phyloP scores from a whole-genome alignment of 345 rosid species.

The Sapria himalayana region DNA sequence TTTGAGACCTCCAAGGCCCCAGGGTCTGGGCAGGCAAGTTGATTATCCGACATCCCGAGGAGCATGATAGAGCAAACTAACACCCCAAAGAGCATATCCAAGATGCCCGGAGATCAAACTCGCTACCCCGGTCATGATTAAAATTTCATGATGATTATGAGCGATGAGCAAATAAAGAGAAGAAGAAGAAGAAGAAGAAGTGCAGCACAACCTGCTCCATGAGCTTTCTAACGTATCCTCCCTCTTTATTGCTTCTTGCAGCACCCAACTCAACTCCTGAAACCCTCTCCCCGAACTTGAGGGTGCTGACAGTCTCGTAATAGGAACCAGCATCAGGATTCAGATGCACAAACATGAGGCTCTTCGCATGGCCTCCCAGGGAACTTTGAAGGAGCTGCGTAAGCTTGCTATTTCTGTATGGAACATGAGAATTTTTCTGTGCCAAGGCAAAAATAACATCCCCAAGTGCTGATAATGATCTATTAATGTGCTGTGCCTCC shows the following conservation, averaged over 20 bases:
- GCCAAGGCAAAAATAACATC: conserved; percentile 95
- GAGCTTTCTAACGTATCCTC: conserved; percentile 70
- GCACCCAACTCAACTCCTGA: conserved; percentile 91
- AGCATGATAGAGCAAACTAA: too few relatives aligned
- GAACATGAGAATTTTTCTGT: conserved; percentile 78
- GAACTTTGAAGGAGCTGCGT: conserved; percentile 92
- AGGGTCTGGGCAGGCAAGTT: too few relatives aligned
- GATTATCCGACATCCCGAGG: too few relatives aligned
- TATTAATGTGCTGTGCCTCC: conserved; percentile 92
- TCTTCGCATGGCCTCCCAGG: conserved; percentile 94
- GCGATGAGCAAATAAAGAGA: too few relatives aligned
- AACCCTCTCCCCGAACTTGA: conserved; percentile 92
- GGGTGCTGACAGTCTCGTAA: conserved; percentile 90
- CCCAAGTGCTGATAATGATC: conserved; percentile 85
- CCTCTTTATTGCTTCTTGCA: conserved; percentile 80
- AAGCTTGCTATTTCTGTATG: conserved; percentile 90
- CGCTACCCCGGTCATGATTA: too few relatives aligned
- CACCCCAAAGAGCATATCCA: too few relatives aligned
- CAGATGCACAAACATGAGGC: conserved; percentile 86
- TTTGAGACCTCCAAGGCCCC: too few relatives aligned
- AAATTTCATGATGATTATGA: too few relatives aligned
- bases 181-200: too few relatives aligned
- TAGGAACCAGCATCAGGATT: conserved; percentile 64
- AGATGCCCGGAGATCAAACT: too few relatives aligned
- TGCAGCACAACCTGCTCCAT: conserved; percentile 98